Evolutionary conservation across 2,329 filamentous ascomycete genomes (phyloP).

Genomic region (Trichoderma sp.): DNA sequence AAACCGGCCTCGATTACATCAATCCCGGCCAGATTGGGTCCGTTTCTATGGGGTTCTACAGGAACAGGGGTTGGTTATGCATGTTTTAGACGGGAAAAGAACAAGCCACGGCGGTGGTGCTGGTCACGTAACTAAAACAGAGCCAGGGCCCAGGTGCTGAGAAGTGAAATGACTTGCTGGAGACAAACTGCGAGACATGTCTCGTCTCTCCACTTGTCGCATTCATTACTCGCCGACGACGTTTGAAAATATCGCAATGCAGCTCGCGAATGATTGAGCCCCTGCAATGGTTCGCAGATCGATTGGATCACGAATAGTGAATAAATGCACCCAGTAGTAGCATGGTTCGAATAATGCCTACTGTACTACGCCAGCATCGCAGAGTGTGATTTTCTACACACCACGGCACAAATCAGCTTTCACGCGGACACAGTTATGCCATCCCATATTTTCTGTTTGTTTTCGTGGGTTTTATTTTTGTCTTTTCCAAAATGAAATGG

Average conservation of each 20-base stretch:
- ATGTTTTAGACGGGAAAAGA: slow-evolving; percentile 8
- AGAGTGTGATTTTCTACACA: background rate
- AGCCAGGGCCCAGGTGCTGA: background rate
- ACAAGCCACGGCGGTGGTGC: background rate
- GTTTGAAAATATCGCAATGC: background rate
- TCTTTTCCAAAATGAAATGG: background rate
- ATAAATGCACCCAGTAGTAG: background rate
- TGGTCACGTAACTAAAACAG: background rate
- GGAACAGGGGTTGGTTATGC: slow-evolving; percentile 2
- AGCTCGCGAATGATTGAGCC: background rate
- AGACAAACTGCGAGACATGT: background rate
- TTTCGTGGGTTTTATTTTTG: background rate
- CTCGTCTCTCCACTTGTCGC: background rate
- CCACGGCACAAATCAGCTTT: background rate
- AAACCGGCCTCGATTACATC: slow-evolving; percentile 20
- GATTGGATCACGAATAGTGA: background rate
- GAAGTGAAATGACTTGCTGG: background rate
- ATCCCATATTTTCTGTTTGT: background rate
- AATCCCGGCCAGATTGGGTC: background rate
- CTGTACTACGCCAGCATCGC: background rate
- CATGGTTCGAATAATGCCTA: background rate
- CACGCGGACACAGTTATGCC: background rate
- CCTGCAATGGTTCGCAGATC: background rate
- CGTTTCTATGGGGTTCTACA: background rate
- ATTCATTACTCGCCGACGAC: background rate